Evolutionary conservation across 331 rosid genomes (phyloP).

Genomic region (Rosa hybrid): DNA sequence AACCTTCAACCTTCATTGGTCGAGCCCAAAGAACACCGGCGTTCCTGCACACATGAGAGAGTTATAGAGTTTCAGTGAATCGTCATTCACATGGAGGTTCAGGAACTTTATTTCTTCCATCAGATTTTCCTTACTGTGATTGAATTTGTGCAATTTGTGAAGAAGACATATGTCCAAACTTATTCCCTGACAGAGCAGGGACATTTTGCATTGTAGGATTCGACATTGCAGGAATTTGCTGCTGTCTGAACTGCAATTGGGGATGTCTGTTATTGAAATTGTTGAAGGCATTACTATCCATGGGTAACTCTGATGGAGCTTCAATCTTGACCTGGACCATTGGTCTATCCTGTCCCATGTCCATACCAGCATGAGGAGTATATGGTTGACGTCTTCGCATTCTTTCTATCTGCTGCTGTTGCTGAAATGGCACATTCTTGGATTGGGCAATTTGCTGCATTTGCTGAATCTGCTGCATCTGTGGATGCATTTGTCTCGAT

Average conservation of each 20-base stretch:
- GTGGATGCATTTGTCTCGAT: conserved; percentile 71
- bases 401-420: conserved; percentile 59
- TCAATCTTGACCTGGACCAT: conserved; percentile 90
- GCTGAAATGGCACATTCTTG: conserved; percentile 40
- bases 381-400: conserved; percentile 59
- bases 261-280: conserved; percentile 53
- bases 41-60: conserved; percentile 59
- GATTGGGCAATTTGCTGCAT: conserved; percentile 55
- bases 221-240: conserved; percentile 67
- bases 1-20: conserved; percentile 96
- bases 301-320: conserved; percentile 59
- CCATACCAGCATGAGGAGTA: conserved; percentile 63
- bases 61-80: conserved; percentile 16
- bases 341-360: conserved; percentile 73
- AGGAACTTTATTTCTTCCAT: conserved; percentile 16
- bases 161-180: conserved; percentile 71
- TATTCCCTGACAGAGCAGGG: conserved; percentile 60
- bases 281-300: conserved; percentile 60
- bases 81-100: not conserved
- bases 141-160: conserved; percentile 71
- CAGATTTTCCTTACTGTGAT: conserved; percentile 56
- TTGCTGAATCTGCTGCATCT: conserved; percentile 68
- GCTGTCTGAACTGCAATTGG: conserved; percentile 83
- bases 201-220: conserved; percentile 62
- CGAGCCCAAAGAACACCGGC: conserved; percentile 66